phyloP scores from a whole-genome alignment of 2,329 filamentous ascomycete genomes.

The Neonectria hederae region DNA sequence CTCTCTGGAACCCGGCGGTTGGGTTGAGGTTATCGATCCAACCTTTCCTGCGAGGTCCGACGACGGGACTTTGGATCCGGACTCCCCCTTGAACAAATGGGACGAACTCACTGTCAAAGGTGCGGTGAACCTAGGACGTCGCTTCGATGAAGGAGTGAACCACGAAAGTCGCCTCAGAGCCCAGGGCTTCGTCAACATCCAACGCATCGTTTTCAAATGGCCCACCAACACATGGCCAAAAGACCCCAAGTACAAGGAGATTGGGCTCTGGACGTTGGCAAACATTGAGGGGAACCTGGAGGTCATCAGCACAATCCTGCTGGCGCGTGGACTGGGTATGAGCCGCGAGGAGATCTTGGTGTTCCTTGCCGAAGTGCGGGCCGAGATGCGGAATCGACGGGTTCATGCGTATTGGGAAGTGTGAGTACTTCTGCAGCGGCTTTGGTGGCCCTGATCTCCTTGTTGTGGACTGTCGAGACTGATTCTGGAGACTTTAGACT shows the following conservation, averaged over 20 bases:
- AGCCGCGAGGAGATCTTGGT: slow-evolving; percentile 20
- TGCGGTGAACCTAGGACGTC: slow-evolving; percentile 11
- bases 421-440: neutral
- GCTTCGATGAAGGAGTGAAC: slow-evolving; percentile 8
- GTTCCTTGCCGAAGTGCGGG: slow-evolving; percentile 17
- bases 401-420: slow-evolving; percentile 27
- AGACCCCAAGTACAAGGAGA: slow-evolving; percentile 26
- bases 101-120: slow-evolving; percentile 24
- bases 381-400: slow-evolving; percentile 20
- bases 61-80: slow-evolving; percentile 20
- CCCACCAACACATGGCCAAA: slow-evolving; percentile 27
- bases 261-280: slow-evolving; percentile 24
- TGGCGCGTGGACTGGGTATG: slow-evolving; percentile 20
- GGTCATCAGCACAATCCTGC: slow-evolving; percentile 11
- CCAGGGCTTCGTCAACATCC: slow-evolving; percentile 22
- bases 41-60: slow-evolving; percentile 30
- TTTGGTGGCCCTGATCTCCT: too few species aligned
- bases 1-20: slow-evolving; percentile 23
- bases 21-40: slow-evolving; percentile 32
- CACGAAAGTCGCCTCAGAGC: slow-evolving; percentile 23
- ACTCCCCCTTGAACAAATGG: slow-evolving; percentile 21
- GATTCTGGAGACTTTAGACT: neutral
- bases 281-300: slow-evolving; percentile 23
- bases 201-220: slow-evolving; percentile 15
- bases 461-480: rapidly evolving